Percentiles rank a stretch among this genome's conserved stretches.
Conservation (phyloP, 1,139 yeast species). For the Scheffersomyces parashehatae region DNA sequence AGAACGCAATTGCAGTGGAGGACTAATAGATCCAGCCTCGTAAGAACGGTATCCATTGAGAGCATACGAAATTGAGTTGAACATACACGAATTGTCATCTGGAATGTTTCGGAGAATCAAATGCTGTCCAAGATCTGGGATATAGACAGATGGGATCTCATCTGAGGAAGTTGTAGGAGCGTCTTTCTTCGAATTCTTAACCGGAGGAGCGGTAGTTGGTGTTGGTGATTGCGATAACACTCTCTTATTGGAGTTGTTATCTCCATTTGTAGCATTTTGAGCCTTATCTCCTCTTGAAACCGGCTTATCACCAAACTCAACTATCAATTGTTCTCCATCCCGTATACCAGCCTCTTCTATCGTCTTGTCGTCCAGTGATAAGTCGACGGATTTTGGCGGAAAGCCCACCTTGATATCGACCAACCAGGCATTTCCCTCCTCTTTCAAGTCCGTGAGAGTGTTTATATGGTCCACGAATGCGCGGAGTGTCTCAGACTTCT, state of each 20-base stretch:
- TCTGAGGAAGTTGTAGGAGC: not conserved
- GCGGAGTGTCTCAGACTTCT: conserved; percentile 7
- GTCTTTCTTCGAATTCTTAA: not conserved
- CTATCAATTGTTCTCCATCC: conserved; percentile 58
- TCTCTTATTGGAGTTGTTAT: conserved; percentile 3
- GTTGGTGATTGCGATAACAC: conserved; percentile 1
- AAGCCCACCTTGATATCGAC: conserved; percentile 51
- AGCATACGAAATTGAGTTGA: conserved; percentile 65
- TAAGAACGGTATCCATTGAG: conserved; percentile 30
- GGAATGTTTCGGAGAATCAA: conserved; percentile 62
- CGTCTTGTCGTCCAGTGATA: conserved; percentile 16
- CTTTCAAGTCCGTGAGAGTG: conserved; percentile 13
- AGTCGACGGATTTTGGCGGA: conserved; percentile 54
- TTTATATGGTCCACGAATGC: conserved; percentile 20
- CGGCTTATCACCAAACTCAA: conserved; percentile 23
- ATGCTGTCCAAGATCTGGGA: conserved; percentile 22
- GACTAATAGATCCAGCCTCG: conserved; percentile 13
- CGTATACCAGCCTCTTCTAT: conserved; percentile 46
- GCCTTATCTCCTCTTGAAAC: not conserved
- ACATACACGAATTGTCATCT: conserved; percentile 80
- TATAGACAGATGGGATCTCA: conserved; percentile 30
- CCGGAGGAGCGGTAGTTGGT: conserved; percentile 1
- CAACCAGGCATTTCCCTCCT: conserved; percentile 10
- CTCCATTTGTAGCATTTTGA: not conserved
- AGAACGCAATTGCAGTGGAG: conserved; percentile 45